Evolutionary conservation across 768 basidiomycete species (phyloP), one percentile per base, ranked within the genome.

Genomic region (Hydnomerulius pinastri): DNA sequence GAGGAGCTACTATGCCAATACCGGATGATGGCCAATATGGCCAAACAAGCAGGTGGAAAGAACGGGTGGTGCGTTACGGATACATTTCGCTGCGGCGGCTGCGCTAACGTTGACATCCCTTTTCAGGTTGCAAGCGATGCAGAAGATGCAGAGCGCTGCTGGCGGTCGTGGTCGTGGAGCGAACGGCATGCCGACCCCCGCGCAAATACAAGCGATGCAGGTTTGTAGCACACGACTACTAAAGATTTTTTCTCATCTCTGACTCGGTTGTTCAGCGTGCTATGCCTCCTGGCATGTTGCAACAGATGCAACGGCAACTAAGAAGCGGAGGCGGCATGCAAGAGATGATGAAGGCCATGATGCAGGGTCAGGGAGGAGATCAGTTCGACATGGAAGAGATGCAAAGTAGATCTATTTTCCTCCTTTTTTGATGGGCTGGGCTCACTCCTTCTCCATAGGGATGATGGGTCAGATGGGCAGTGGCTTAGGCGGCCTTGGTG

Each of bases 11-110:
- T 99, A 39, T 92, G 92, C 61, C 97, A 99, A 71, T 97, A 98
- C 62, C 83, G 92, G 39, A 95, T 98, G 90, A 97, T 99, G 92
- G 87, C 93, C 46, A 95, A 92, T 63, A 95, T 99, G 90, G 97
- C 96, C 28, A 97, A 94, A 76, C 89, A 93, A 65, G 95, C 93
- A 6, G 97, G 97, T 42, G 95, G 94, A 35, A 97, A 97, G 80
- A 92, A 95, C 55, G 95, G 94, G 61, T 92, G 92, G 89, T 87
- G 51, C 52, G 85, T 55, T 43, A 35, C 50, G 39, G 43, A 51
- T 43, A 17, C 9, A 38, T 41, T 32, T 39, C 13, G 25, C 28
- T 28, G 42, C 20, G n/a, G n/a, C n/a, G n/a, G n/a, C n/a, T n/a
- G 32, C 43, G 27, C 36, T 50, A 8, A 29, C 29, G 48, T 36